Conservation (phyloP, 2,329 filamentous ascomycete genomes). For the Colletotrichum camelliae region DNA sequence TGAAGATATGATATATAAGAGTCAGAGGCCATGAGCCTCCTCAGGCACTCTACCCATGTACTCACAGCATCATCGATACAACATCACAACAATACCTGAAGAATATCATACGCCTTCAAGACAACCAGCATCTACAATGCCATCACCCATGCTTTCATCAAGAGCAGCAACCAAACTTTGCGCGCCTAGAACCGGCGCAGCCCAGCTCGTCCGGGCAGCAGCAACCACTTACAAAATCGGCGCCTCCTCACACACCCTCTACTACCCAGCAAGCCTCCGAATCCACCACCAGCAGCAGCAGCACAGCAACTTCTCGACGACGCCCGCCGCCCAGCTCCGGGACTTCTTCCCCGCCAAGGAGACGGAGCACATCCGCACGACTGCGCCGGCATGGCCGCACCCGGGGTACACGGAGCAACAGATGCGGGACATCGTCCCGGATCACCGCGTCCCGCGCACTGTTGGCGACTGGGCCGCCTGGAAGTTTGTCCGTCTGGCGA, state of each 20-base stretch:
- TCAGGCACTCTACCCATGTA: neutral
- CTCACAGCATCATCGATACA: neutral
- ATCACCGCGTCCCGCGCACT: conserved; percentile 76
- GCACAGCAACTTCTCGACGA: conserved; percentile 53
- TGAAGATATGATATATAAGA: conserved; percentile 11
- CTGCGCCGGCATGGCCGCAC: conserved; percentile 72
- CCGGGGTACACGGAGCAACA: conserved; percentile 79
- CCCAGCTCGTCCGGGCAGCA: conserved; percentile 28
- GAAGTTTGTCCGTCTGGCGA: conserved; percentile 74
- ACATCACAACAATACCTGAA: neutral
- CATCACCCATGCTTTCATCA: conserved; percentile 31
- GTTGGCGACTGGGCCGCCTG: conserved; percentile 82
- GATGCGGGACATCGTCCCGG: conserved; percentile 76
- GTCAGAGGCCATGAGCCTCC: neutral
- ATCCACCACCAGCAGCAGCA: conserved; percentile 26
- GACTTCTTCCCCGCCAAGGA: conserved; percentile 69
- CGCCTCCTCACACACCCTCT: neutral
- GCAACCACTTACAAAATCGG: conserved; percentile 2
- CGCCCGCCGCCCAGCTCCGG: conserved; percentile 48
- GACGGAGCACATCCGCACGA: conserved; percentile 65
- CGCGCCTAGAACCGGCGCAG: conserved; percentile 27
- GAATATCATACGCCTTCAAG: neutral
- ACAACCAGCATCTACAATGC: neutral
- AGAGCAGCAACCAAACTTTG: conserved; percentile 29
- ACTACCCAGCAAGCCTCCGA: conserved; percentile 30